Evolutionary conservation across 345 rosid species (phyloP), one percentile per base, ranked within the genome.

Genomic region (Eucalyptus erythrocorys): DNA sequence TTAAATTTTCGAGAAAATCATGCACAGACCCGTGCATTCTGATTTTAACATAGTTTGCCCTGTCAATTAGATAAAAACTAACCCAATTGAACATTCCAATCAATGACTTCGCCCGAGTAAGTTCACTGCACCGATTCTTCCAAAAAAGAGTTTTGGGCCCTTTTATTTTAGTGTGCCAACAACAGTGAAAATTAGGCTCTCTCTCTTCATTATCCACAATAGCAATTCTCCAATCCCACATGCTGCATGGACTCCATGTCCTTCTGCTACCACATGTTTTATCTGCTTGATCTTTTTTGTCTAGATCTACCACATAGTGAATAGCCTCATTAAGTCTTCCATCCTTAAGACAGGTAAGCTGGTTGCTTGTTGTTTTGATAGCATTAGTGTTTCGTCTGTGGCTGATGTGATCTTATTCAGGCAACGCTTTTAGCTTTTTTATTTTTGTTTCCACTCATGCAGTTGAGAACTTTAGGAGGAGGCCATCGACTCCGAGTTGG

Each of bases 111-210:
- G 87, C 87, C 68, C 79, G 92, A 84, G 91, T 88, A 89, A 88
- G 89, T 61, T 94, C 94, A 86, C 93, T 90, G 90, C 87, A 93
- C 89, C 93, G 92, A 88, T 89, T 96, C 93, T 92, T 90, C 94
- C 92, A 91, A 87, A 94, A 94, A 86, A 91, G 66, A 88, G 92
- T 92, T 85, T 91, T 95, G 66, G 87, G 88, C 30, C 94, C 90
- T 94, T 96, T 87, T 91, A 95, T 90, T 95, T 97, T n/a, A 97
- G 95, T 32, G 96, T 94, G 48, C 87, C 92, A 90, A 93, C 97
- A 66, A 90, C 82, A 13, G 50, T 87, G 64, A 94, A 87, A 48
- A 59, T 37, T 45, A 92, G 43, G 57, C 61, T 88, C 88, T 84
- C 86, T 87, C 51, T 92, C 92, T 71, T 91, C 93, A 86, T 92